Base-by-base conservation (phyloP, 2,329 filamentous ascomycete species). In the Chaetomiaceae sp. region DNA sequence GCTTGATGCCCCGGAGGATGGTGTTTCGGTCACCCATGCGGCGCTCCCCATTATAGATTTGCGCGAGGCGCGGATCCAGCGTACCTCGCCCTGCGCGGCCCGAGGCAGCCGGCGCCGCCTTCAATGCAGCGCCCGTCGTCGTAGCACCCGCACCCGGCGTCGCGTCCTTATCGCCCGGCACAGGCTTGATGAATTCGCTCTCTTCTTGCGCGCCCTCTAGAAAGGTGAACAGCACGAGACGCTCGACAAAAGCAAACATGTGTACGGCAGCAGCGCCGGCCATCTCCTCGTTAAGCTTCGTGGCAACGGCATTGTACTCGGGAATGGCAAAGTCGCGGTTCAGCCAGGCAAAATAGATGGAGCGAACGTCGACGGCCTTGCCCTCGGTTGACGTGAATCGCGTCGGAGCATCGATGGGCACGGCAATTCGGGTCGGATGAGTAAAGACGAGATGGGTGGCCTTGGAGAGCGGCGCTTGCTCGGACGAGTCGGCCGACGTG, bases 311-410 rank as follows among this genome's bases (percentile, higher is more conserved):
- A 71, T 96, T 94, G 78, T 97, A 97, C 63, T 95, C 90, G 10
- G 89, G 87, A 61, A 95, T 90, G 50, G 87, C 84, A 51, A 87
- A 84, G 73, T 97, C 92, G 69, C 90, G 90, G 73, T 96, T 95
- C 65, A 89, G 78, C 90, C 90, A 99, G 51, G 90, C 90, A 67
- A 97, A 96, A 75, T 92, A 96, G 71, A 96, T 92, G 68, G 87
- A 94, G 67, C 94, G 90, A 62, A 99, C 77, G 67, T 96, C 89
- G 64, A 96, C 85, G 4, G 86, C 79, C 43, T 81, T 78, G 63
- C 56, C 57, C 33, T 81, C 81, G 54, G 82, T 80, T n/a, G 89
- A 91, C 56, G 88, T 80, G 75, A 97, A 97, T 63, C 94, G 89
- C 61, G 94, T 99, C 9, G 85, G 78, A 13, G 80, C 79, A 46